phyloP scores from a whole-genome alignment of 441 rosid species.

The Arabidopsis hybrid region DNA sequence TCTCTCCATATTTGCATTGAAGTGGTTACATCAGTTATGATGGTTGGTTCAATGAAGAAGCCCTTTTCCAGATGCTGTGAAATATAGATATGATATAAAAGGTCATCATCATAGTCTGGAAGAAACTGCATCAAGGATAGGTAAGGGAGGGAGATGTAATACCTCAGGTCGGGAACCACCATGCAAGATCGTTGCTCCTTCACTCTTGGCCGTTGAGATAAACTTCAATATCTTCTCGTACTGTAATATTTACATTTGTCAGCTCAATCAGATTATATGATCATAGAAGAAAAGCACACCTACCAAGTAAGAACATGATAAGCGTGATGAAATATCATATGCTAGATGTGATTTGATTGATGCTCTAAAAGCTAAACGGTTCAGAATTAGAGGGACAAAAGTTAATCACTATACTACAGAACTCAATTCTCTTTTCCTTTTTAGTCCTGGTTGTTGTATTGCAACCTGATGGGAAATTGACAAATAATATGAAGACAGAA shows the following conservation, averaged over 20 bases:
- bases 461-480: neutral
- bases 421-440: slow-evolving; percentile 15
- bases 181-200: slow-evolving; percentile 83
- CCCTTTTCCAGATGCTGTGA: slow-evolving; percentile 83
- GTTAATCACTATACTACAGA: neutral
- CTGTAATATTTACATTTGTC: slow-evolving; percentile 50
- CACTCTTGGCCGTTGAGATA: slow-evolving; percentile 76
- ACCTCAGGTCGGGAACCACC: slow-evolving; percentile 91
- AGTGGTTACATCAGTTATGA: slow-evolving; percentile 73
- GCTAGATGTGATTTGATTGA: slow-evolving; percentile 7
- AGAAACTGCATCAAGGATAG: slow-evolving; percentile 14
- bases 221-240: slow-evolving; percentile 77
- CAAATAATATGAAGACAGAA: neutral
- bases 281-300: slow-evolving; percentile 2
- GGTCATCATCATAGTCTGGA: slow-evolving; percentile 29
- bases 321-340: slow-evolving; percentile 8
- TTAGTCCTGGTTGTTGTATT: neutral
- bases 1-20: slow-evolving; percentile 99
- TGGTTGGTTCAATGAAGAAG: slow-evolving; percentile 82
- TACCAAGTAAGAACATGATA: slow-evolving; percentile 17
- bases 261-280: slow-evolving; percentile 28
- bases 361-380: neutral
- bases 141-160: slow-evolving; percentile 15
- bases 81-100: slow-evolving; percentile 23
- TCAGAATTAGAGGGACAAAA: slow-evolving; percentile 1